Evolutionary conservation across 1,284 basidiomycete genomes (phyloP).

Genomic region (Trichosporon coremiiforme): DNA sequence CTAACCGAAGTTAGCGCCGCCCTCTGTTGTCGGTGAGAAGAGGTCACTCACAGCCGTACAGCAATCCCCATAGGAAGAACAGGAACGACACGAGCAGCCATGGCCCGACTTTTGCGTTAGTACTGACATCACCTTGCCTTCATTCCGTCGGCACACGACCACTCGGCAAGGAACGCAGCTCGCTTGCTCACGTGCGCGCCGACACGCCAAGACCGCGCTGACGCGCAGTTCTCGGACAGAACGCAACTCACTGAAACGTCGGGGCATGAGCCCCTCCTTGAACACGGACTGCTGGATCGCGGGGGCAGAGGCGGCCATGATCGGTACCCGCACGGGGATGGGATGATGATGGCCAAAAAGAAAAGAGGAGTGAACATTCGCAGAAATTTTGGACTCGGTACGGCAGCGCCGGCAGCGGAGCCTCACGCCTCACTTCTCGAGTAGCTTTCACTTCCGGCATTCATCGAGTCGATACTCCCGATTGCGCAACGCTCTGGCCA

Average conservation of each 20-base stretch:
- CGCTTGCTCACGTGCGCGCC: too few species aligned
- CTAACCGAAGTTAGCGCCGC: constrained; percentile 56
- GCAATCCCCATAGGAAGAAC: constrained; percentile 72
- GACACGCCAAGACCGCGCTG: too few species aligned
- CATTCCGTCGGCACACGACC: neutral
- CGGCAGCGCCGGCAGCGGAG: neutral
- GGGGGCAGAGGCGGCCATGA: neutral
- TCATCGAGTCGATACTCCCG: neutral
- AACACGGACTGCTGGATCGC: constrained; percentile 10
- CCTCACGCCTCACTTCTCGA: too few species aligned
- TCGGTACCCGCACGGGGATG: neutral
- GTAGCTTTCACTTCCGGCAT: neutral
- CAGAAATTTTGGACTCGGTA: neutral
- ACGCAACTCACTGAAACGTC: constrained; percentile 13
- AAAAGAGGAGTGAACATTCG: neutral
- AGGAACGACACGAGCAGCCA: constrained; percentile 74
- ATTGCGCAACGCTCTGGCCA: neutral
- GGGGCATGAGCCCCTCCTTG: constrained; percentile 16
- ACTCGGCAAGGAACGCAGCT: neutral
- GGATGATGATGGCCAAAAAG: constrained; percentile 8
- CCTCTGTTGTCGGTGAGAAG: constrained; percentile 58
- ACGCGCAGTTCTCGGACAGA: too few species aligned
- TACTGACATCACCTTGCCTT: too few species aligned
- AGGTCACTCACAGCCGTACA: constrained; percentile 71
- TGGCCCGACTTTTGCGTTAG: constrained; percentile 53